A percentile compares a stretch with the other conserved stretches of the same genome.
Conservation (phyloP, 495 filamentous ascomycete genomes). For the Hyaloscypha bicolor region DNA sequence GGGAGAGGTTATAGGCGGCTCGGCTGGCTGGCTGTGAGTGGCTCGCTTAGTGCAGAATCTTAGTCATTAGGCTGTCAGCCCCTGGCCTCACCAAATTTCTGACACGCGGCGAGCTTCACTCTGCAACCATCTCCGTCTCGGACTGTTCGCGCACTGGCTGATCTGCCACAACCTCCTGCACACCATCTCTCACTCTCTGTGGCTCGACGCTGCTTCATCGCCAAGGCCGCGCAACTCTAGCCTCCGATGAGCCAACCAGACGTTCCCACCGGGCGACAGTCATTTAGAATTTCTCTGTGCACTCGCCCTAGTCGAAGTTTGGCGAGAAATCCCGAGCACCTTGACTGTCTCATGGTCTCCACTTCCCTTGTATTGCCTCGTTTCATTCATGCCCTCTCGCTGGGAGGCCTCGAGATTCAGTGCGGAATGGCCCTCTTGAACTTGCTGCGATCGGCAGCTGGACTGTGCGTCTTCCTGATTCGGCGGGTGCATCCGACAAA, state of each 20-base stretch:
- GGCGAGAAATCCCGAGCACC: not conserved
- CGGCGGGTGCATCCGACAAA: constrained; percentile 14
- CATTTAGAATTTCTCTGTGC: constrained; percentile 8
- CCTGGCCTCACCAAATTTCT: not conserved
- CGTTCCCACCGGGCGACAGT: not conserved
- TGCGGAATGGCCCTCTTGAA: not conserved
- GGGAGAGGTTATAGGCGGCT: not conserved
- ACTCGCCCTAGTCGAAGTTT: constrained; percentile 7
- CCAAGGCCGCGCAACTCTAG: constrained; percentile 20
- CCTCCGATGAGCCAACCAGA: not conserved
- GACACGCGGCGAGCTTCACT: constrained; percentile 10
- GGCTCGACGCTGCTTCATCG: constrained; percentile 3
- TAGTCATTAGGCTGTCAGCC: not conserved
- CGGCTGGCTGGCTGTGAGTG: not conserved
- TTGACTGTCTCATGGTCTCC: constrained; percentile 22
- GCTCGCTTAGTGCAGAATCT: not conserved
- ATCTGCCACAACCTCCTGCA: not conserved
- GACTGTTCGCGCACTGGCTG: not conserved
- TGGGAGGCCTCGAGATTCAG: not conserved
- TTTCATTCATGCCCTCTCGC: constrained; percentile 29
- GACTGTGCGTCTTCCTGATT: constrained; percentile 18
- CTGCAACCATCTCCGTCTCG: not conserved
- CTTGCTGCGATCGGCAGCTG: constrained; percentile 10
- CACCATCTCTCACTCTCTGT: not conserved
- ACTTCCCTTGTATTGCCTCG: not conserved